phyloP scores from a whole-genome alignment of 2,329 filamentous ascomycete species.

The Penicillium sp. region DNA sequence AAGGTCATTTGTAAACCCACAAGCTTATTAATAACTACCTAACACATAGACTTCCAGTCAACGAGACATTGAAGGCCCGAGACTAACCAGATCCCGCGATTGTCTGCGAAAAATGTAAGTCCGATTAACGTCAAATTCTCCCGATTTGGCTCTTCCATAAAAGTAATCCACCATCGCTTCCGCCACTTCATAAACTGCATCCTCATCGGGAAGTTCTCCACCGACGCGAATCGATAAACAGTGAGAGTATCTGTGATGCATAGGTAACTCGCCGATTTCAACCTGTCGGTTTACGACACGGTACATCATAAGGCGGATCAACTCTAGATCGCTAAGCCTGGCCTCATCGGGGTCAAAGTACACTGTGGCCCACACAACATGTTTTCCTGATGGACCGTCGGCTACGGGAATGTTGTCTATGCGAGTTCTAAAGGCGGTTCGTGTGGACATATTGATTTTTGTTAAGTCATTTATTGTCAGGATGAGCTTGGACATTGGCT shows the following conservation, averaged over 20 bases:
- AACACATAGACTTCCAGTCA: neutral
- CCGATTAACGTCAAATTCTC: neutral
- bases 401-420: neutral
- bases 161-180: neutral
- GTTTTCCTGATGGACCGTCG: neutral
- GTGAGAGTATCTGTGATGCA: slow-evolving; percentile 1
- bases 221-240: neutral
- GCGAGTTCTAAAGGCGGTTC: neutral
- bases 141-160: neutral
- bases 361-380: slow-evolving; percentile 1
- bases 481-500: neutral
- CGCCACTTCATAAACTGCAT: neutral
- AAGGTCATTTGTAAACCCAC: neutral
- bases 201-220: neutral
- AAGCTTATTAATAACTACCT: too few relatives aligned
- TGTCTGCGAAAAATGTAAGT: neutral
- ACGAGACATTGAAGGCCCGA: neutral
- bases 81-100: neutral
- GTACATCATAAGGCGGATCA: slow-evolving; percentile 1
- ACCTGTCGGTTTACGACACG: slow-evolving; percentile 1
- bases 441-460: neutral
- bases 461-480: too few relatives aligned
- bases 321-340: neutral
- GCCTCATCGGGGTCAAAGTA: slow-evolving; percentile 2
- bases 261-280: neutral